A percentile compares a stretch with the other conserved stretches of the same genome.
Evolutionary conservation across 1,139 yeast species (phyloP).

Genomic region (Hanseniaspora gamundiae): DNA sequence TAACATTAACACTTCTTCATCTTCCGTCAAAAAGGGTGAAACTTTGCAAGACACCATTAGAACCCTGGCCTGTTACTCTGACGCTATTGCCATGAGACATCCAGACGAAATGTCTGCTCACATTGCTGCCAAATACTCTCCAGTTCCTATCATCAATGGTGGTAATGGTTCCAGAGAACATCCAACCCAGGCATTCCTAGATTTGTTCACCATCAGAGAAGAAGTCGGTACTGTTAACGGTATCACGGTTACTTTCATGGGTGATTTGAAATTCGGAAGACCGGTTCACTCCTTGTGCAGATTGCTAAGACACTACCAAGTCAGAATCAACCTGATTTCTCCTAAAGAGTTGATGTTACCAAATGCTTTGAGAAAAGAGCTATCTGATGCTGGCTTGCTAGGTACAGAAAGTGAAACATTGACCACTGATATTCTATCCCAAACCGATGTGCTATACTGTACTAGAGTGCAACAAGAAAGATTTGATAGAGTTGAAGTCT

Average conservation of each 20-base stretch:
- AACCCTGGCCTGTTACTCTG: conserved; percentile 89
- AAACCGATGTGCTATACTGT: conserved; percentile 91
- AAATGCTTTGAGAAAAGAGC: conserved; percentile 50
- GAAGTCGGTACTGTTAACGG: conserved; percentile 98
- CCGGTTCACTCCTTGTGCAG: conserved; percentile 96
- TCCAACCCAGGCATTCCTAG: conserved; percentile 97
- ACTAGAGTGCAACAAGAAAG: conserved; percentile 98
- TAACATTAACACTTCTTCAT: conserved; percentile 68
- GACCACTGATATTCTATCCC: conserved; percentile 73
- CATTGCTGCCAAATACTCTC: conserved; percentile 91
- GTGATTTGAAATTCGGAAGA: conserved; percentile 95
- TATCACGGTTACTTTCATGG: conserved; percentile 96
- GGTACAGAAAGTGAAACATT: conserved; percentile 62
- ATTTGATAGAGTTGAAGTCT: conserved; percentile 62
- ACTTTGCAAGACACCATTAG: conserved; percentile 94
- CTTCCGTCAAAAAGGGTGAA: conserved; percentile 97
- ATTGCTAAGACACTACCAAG: conserved; percentile 83
- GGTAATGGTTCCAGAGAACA: conserved; percentile 98
- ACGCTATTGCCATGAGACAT: conserved; percentile 94
- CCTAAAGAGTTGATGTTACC: conserved; percentile 87
- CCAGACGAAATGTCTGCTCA: conserved; percentile 87
- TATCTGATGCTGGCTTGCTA: conserved; percentile 55
- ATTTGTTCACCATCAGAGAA: conserved; percentile 95
- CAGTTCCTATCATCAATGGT: conserved; percentile 94
- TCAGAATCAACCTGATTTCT: conserved; percentile 81